These are phyloP conservation scores for Volutella citrinella DNA, from an alignment of 2,329 filamentous ascomycete genomes.

Conservation along the genomic window DNA sequence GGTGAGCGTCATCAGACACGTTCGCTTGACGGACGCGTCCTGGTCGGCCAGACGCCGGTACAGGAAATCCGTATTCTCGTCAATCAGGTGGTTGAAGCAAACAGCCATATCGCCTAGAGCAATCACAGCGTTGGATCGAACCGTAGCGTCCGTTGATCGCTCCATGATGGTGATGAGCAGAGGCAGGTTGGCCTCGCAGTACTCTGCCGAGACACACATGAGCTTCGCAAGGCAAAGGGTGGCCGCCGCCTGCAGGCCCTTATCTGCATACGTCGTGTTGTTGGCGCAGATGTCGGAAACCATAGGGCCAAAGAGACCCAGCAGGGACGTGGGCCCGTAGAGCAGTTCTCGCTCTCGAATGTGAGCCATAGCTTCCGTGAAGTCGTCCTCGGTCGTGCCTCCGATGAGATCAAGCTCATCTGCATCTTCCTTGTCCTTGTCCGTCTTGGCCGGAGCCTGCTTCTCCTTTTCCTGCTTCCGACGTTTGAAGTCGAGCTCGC, in stretches of 20 bases:
- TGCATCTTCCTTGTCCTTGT: conserved; percentile 61
- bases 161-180: conserved; percentile 98
- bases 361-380: conserved; percentile 80
- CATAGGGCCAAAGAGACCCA: conserved; percentile 87
- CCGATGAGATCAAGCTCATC: conserved; percentile 96
- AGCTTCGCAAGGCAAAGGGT: conserved; percentile 95
- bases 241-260: conserved; percentile 86
- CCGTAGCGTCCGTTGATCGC: conserved; percentile 85
- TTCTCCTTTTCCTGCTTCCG: conserved; percentile 89
- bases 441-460: conserved; percentile 44
- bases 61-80: conserved; percentile 97
- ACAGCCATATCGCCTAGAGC: conserved; percentile 98
- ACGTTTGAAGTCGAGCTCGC: conserved; percentile 95
- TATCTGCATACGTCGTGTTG: conserved; percentile 88
- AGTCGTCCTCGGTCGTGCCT: conserved; percentile 92
- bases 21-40: conserved; percentile 89
- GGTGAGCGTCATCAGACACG: conserved; percentile 96
- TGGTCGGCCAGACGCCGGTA: conserved; percentile 89
- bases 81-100: conserved; percentile 98
- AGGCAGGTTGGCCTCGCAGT: conserved; percentile 89
- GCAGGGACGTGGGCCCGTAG: conserved; percentile 76
- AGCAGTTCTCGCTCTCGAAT: conserved; percentile 81
- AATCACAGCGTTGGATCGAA: conserved; percentile 93
- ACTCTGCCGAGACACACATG: conserved; percentile 97
- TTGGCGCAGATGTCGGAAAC: conserved; percentile 93